Evolutionary conservation across 2,329 filamentous ascomycete species (phyloP), one percentile per base, ranked within the genome.

Genomic region (Chrysosporium queenslandicum): DNA sequence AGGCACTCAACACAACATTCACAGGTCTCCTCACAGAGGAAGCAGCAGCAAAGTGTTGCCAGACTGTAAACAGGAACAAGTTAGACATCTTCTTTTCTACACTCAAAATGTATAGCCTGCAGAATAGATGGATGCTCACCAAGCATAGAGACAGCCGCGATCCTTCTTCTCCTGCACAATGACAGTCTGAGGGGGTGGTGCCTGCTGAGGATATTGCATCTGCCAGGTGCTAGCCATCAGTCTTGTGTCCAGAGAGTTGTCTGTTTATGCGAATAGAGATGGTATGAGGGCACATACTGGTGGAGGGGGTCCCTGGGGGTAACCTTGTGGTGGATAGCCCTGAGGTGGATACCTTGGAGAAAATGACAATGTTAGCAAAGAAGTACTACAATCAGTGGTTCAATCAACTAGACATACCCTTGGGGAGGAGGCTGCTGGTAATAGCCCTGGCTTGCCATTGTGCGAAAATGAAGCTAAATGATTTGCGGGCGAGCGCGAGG

Each of bases 1-100:
- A 51, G 49, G 64, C 75, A 79, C 54, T 77, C 77, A 60, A 77
- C 7, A 42, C 79, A 82, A 68, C 79, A 82, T 64, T 82, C 79
- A 60, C 80, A 83, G 25, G 76, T 73, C 66, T 82, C 80, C 62
- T 82, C 80, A 60, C 77, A 81, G 25, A 83, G 71, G 66, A 79
- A 83, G 62, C 79, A 82, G 64, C 80, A 83, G 69, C 79, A 82
- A 34, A 83, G 64, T 30, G 71, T 71, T 45, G 76, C 77, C 46
- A 81, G 63, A 67, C 77, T 76, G 16, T 29, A 27, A 20, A 18
- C 1, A 20, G 27, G 16, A n/a, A 29, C 12, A 2, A 25, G 16
- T n/a, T 29, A 29, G 23, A 5, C 8, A 27, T 43, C 2, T 18
- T 27, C 23, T 29, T 8, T 14, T n/a, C 18, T 18, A n/a, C 21